A percentile compares a stretch with the other conserved stretches of the same genome.
Evolutionary conservation across 495 filamentous ascomycete genomes (phyloP).

Genomic region (Parachaetomium inaequale): DNA sequence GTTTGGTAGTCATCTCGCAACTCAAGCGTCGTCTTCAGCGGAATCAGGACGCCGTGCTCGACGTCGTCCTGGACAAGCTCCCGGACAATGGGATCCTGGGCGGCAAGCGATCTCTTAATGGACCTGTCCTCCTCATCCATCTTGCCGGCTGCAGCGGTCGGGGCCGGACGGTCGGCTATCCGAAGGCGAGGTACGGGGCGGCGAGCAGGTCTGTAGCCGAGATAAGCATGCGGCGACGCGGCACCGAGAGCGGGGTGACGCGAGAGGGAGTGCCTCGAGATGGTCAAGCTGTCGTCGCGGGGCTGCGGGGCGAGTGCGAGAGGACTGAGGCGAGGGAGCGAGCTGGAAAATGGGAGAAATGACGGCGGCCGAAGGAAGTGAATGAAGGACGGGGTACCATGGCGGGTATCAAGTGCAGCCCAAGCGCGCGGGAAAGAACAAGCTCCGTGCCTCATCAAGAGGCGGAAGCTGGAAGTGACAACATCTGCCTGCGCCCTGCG

Average conservation of each 20-base stretch:
- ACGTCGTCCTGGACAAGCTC: constrained; percentile 32
- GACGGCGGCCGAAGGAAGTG: background rate
- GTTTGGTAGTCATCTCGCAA: constrained; percentile 45
- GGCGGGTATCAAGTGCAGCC: constrained; percentile 18
- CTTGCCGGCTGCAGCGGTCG: constrained; percentile 6
- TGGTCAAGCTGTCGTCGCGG: background rate
- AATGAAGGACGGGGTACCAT: constrained; percentile 18
- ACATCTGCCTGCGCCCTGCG: background rate
- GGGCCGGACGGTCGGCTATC: background rate
- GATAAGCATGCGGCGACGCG: background rate
- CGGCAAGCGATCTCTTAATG: constrained; percentile 24
- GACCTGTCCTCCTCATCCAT: constrained; percentile 30
- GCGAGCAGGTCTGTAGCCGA: background rate
- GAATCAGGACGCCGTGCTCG: constrained; percentile 44
- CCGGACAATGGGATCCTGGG: constrained; percentile 30
- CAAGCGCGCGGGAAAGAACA: constrained; percentile 27
- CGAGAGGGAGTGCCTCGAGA: background rate
- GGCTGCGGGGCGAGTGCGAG: background rate
- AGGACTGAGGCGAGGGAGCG: constrained; percentile 1
- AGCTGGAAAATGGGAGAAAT: constrained; percentile 7
- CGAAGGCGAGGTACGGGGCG: background rate
- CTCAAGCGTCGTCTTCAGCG: constrained; percentile 56
- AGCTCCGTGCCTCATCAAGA: constrained; percentile 8
- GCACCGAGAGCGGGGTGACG: background rate
- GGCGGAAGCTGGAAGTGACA: constrained; percentile 19